Evolutionary conservation across 768 basidiomycete species (phyloP).

Genomic region (Thelephora aurantiotincta): DNA sequence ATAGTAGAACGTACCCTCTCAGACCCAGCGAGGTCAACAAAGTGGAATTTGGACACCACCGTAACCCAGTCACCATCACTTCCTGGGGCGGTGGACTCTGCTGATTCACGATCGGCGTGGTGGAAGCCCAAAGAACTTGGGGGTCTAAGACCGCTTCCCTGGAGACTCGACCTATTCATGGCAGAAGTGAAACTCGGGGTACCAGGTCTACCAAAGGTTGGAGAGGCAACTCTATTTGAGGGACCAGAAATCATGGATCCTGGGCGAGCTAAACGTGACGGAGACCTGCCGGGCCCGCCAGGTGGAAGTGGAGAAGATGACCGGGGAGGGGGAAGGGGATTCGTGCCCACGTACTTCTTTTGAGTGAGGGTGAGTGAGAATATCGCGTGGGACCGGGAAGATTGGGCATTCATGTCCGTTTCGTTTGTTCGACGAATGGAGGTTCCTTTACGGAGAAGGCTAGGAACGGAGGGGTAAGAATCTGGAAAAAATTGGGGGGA

Average conservation of each 20-base stretch:
- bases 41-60: slow-evolving; percentile 92
- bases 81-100: slow-evolving; percentile 11
- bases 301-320: slow-evolving; percentile 69
- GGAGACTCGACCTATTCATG: slow-evolving; percentile 32
- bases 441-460: slow-evolving; percentile 80
- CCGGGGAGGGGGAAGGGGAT: slow-evolving; percentile 56
- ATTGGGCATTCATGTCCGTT: slow-evolving; percentile 98
- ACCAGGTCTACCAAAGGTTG: slow-evolving; percentile 61
- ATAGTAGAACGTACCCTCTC: slow-evolving; percentile 56
- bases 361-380: slow-evolving; percentile 93
- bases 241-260: slow-evolving; percentile 52
- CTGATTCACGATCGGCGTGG: slow-evolving; percentile 30
- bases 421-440: slow-evolving; percentile 88
- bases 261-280: slow-evolving; percentile 70
- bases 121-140: slow-evolving; percentile 68
- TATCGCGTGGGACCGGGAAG: slow-evolving; percentile 96
- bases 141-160: slow-evolving; percentile 46
- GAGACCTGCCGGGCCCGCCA: slow-evolving; percentile 42
- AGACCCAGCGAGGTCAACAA: slow-evolving; percentile 94
- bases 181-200: slow-evolving; percentile 72
- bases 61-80: slow-evolving; percentile 79
- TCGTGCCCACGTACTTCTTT: slow-evolving; percentile 68
- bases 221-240: slow-evolving; percentile 51
- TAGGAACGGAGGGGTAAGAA: slow-evolving; percentile 17
- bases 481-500: not conserved